These are phyloP conservation scores for Alternaria gansuensis DNA, from an alignment of 2,329 filamentous ascomycete genomes.

Conservation along the genomic window DNA sequence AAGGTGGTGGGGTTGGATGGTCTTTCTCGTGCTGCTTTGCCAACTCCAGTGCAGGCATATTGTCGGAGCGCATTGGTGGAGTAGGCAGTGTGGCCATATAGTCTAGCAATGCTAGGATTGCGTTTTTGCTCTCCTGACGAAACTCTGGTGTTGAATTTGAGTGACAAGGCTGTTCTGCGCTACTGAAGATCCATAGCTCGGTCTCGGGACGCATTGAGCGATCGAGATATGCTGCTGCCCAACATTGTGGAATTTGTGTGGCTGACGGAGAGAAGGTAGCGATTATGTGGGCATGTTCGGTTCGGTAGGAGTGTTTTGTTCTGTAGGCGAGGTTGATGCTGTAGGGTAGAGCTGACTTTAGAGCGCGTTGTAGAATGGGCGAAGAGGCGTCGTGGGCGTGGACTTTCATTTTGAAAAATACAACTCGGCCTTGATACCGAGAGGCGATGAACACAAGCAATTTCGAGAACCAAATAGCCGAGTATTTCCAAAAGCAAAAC, in stretches of 20 bases:
- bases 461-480: neutral
- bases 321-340: slow-evolving; percentile 70
- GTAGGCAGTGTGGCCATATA: slow-evolving; percentile 41
- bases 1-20: slow-evolving; percentile 34
- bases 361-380: slow-evolving; percentile 61
- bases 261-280: slow-evolving; percentile 50
- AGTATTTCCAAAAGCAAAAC: no score
- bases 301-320: slow-evolving; percentile 65
- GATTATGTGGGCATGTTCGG: slow-evolving; percentile 46
- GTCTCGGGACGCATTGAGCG: slow-evolving; percentile 69
- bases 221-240: slow-evolving; percentile 70
- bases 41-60: slow-evolving; percentile 34
- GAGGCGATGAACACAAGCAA: neutral
- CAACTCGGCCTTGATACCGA: neutral
- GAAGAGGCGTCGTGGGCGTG: slow-evolving; percentile 50
- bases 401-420: slow-evolving; percentile 18
- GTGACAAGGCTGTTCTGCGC: slow-evolving; percentile 40
- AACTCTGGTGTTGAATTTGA: slow-evolving; percentile 20
- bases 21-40: slow-evolving; percentile 44
- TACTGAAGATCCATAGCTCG: slow-evolving; percentile 68
- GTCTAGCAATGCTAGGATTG: slow-evolving; percentile 41
- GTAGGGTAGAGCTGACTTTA: slow-evolving; percentile 64
- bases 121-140: slow-evolving; percentile 42
- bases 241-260: slow-evolving; percentile 47
- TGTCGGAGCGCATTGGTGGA: slow-evolving; percentile 42